Percentiles rank a stretch among this genome's conserved stretches.
These are phyloP conservation scores for Moricandia arvensis DNA, from an alignment of 345 rosid species.

Conservation along the genomic window DNA sequence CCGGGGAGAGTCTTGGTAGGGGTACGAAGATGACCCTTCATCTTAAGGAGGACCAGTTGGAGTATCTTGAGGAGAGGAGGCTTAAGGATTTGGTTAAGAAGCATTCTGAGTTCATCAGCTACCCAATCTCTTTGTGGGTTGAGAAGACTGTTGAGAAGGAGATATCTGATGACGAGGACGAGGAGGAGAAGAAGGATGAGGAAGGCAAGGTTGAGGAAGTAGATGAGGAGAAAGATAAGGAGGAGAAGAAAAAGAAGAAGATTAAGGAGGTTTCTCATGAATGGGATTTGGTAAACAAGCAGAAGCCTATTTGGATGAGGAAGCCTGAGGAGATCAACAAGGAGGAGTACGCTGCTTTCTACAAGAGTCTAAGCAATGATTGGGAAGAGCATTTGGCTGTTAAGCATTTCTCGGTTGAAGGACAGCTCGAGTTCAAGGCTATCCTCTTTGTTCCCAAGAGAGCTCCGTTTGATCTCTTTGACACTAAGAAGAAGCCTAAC, in stretches of 20 bases:
- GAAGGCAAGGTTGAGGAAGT: background rate
- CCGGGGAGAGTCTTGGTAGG: background rate
- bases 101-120: background rate
- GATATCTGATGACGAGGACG: background rate
- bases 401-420: background rate
- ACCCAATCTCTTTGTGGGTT: background rate
- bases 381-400: background rate
- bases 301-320: constrained; percentile 96
- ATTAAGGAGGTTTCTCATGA: no score
- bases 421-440: background rate
- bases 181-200: background rate
- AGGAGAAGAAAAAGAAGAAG: background rate
- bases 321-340: constrained; percentile 84
- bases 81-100: background rate
- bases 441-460: background rate
- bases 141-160: background rate
- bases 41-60: background rate
- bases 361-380: constrained; percentile 31
- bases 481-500: background rate
- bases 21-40: background rate
- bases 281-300: constrained; percentile 74
- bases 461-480: background rate
- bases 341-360: constrained; percentile 89
- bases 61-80: background rate
- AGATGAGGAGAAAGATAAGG: background rate